Percentiles rank a stretch among this genome's conserved stretches.
These are phyloP conservation scores for Hygrophoropsis aurantiaca DNA, from an alignment of 768 basidiomycete genomes.

Conservation along the genomic window DNA sequence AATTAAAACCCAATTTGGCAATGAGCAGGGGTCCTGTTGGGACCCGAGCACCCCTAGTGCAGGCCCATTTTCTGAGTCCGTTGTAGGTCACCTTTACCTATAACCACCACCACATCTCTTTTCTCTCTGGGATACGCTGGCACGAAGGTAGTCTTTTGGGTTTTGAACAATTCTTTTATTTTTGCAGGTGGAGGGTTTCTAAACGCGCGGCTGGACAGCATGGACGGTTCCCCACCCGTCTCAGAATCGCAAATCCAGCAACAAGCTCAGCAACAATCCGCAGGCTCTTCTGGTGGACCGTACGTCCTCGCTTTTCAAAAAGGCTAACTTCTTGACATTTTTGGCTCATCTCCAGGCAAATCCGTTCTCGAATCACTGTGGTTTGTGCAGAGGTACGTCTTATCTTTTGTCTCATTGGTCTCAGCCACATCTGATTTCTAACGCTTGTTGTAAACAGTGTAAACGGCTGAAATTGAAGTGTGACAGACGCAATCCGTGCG, in stretches of 20 bases:
- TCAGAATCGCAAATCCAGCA: constrained; percentile 17
- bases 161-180: background rate
- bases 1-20: constrained; percentile 4
- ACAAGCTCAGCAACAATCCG: constrained; percentile 13
- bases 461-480: constrained; percentile 88
- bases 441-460: constrained; percentile 48
- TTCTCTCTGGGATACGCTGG: too few relatives aligned
- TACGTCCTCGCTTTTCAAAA: constrained; percentile 17
- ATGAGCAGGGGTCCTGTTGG: constrained; percentile 18
- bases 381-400: constrained; percentile 74
- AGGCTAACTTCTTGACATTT: constrained; percentile 5
- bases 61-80: constrained; percentile 16
- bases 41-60: constrained; percentile 14
- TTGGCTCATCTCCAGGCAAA: constrained; percentile 42
- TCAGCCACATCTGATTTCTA: constrained; percentile 7
- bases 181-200: background rate
- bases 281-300: constrained; percentile 27
- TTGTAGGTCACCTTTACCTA: constrained; percentile 1
- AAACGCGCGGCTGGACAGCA: background rate
- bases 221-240: constrained; percentile 17
- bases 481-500: constrained; percentile 75
- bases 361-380: constrained; percentile 76
- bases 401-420: constrained; percentile 2
- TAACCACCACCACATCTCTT: background rate
- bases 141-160: too few relatives aligned